Evolutionary conservation across 2,329 filamentous ascomycete genomes (phyloP), one percentile per base, ranked within the genome.

Genomic region (Capronia epimyces): DNA sequence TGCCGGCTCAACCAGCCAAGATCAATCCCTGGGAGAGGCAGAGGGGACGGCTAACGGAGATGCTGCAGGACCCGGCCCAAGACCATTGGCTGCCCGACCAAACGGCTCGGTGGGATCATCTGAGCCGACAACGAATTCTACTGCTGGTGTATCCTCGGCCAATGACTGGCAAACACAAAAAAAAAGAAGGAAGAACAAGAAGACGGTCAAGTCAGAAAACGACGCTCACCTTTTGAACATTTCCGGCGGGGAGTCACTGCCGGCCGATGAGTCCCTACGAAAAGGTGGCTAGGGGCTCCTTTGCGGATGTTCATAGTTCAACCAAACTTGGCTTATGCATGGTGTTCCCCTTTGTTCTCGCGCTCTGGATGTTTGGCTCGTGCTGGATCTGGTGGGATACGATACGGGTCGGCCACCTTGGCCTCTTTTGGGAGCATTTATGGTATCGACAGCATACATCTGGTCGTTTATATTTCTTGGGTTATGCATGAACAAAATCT

Each of bases 101-200:
- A 71, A 66, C 50, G 61, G 63, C 18, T 56, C 57, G 10, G 58
- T 59, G 22, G 55, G 60, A n/a, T 24, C 51, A 8, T 55, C 60
- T 24, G 40, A n/a, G 2, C 39, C 39, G 6, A 41, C 32, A n/a
- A 8, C 43, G 13, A 42, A 27, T 43, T 22, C 53, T 22, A 13
- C 6, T 13, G 29, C 25, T 43, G 27, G 21, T 31, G 25, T 20
- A 46, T 20, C 15, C 36, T 27, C n/a, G 31, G 18, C 22, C 15
- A 52, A 34, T 45, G 37, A 51, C 29, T 74, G 71, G 71, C 71
- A 74, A 58, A 72, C 67, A 2, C 56, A 50, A 25, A 60, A 58
- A 24, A 70, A 68, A 8, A 72, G 71, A 60, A 70, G 66, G 6
- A 72, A 70, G 60, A 71, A 68, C 56, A 72, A 68, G 59, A 63